Conservation (phyloP, 371 early-diverging fungal species). For the Fennellomyces sp. region DNA sequence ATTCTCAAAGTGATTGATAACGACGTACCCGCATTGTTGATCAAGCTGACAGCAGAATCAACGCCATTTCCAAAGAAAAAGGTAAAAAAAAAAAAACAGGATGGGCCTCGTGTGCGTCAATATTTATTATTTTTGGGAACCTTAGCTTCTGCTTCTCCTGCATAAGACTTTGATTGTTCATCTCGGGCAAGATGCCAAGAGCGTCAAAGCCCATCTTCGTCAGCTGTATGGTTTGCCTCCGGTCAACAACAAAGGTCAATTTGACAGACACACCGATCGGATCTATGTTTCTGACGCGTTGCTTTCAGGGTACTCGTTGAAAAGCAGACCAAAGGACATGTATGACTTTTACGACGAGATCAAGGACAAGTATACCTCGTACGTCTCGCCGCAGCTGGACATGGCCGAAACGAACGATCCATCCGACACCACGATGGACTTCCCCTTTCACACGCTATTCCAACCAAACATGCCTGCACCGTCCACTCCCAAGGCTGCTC, state of each 20-base stretch:
- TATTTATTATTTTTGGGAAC: no score
- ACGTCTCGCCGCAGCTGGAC: no score
- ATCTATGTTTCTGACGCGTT: no score
- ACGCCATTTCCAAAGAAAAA: no score
- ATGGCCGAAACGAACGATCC: no score
- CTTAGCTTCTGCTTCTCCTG: not conserved
- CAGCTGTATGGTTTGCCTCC: not conserved
- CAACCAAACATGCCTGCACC: not conserved
- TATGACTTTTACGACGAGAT: constrained; percentile 11
- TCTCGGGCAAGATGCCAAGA: constrained; percentile 1
- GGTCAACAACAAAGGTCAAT: not conserved
- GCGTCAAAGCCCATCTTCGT: not conserved
- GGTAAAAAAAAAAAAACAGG: no score
- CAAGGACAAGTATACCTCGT: not conserved
- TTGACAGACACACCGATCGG: no score
- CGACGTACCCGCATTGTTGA: no score
- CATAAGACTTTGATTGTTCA: not conserved
- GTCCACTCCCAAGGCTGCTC: not conserved
- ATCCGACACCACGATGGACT: not conserved
- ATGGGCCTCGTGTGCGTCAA: no score
- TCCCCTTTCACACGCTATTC: not conserved
- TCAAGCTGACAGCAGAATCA: no score
- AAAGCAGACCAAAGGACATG: constrained; percentile 10
- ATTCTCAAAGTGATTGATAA: no score
- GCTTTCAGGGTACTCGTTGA: not conserved